Percentiles rank a stretch among this genome's conserved stretches.
These are phyloP conservation scores for Ceratobasidium sp. DNA, from an alignment of 1,284 basidiomycete species.

Conservation along the genomic window DNA sequence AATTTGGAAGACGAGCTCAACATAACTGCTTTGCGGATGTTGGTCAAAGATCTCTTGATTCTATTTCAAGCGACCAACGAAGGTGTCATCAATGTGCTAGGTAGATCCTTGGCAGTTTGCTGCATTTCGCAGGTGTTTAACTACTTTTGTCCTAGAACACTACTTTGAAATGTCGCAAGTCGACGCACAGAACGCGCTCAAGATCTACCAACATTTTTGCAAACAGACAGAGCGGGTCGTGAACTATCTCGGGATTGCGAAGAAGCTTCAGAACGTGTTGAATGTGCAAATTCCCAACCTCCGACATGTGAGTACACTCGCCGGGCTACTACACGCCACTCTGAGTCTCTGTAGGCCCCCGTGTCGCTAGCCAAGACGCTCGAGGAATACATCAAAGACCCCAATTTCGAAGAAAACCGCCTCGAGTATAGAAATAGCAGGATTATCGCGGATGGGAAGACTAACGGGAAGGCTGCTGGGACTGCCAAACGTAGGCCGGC, in stretches of 20 bases:
- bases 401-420: constrained; percentile 95
- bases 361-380: constrained; percentile 91
- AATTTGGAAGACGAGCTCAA: constrained; percentile 93
- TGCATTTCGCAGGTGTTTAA: constrained; percentile 10
- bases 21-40: constrained; percentile 88
- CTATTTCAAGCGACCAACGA: constrained; percentile 98
- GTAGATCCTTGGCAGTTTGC: constrained; percentile 56
- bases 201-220: constrained; percentile 94
- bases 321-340: not conserved
- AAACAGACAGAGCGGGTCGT: constrained; percentile 94
- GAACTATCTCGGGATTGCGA: constrained; percentile 92
- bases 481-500: constrained; percentile 52
- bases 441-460: constrained; percentile 71
- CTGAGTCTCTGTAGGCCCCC: constrained; percentile 71
- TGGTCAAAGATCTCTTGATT: constrained; percentile 96
- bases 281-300: constrained; percentile 95
- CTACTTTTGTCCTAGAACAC: constrained; percentile 70
- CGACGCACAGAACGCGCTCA: constrained; percentile 87
- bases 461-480: constrained; percentile 52
- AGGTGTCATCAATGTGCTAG: constrained; percentile 95
- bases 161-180: constrained; percentile 98
- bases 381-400: constrained; percentile 95
- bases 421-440: constrained; percentile 91
- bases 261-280: constrained; percentile 90
- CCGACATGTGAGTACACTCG: constrained; percentile 75